Conservation (phyloP, 2,329 filamentous ascomycete genomes). For the Parastagonospora nodorum region DNA sequence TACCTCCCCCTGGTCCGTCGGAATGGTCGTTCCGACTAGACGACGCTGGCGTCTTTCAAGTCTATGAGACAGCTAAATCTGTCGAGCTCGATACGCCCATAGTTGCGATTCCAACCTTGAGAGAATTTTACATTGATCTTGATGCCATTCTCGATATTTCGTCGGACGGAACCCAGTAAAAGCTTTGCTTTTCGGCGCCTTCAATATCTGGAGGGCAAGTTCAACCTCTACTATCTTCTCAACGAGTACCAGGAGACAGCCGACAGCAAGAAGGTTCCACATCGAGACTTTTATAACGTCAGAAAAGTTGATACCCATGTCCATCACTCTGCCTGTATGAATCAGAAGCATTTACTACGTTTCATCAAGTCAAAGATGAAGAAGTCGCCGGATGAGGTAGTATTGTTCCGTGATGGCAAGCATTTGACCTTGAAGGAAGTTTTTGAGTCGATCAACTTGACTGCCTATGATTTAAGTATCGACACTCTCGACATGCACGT, state of each 20-base stretch:
- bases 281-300: constrained; percentile 99
- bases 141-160: constrained; percentile 87
- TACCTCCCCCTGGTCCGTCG: constrained; percentile 73
- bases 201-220: constrained; percentile 95
- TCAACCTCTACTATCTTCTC: constrained; percentile 88
- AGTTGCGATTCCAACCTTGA: constrained; percentile 84
- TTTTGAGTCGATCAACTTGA: constrained; percentile 96
- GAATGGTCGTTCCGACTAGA: constrained; percentile 81
- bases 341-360: constrained; percentile 95
- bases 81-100: constrained; percentile 70
- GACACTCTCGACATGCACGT: constrained; percentile 99
- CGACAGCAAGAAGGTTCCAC: constrained; percentile 95
- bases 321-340: constrained; percentile 99
- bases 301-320: constrained; percentile 99
- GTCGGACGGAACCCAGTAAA: constrained; percentile 90
- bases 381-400: constrained; percentile 92
- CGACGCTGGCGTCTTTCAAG: constrained; percentile 85
- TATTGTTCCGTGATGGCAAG: constrained; percentile 89
- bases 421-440: constrained; percentile 90
- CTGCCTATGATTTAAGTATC: constrained; percentile 96
- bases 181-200: constrained; percentile 94
- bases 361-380: constrained; percentile 99
- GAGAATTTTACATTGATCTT: constrained; percentile 95
- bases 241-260: constrained; percentile 99
- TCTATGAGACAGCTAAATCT: constrained; percentile 74